A percentile compares a stretch with the other conserved stretches of the same genome.
Conservation (phyloP, 2,329 filamentous ascomycete species). For the Coccinonectria pachysandricola region DNA sequence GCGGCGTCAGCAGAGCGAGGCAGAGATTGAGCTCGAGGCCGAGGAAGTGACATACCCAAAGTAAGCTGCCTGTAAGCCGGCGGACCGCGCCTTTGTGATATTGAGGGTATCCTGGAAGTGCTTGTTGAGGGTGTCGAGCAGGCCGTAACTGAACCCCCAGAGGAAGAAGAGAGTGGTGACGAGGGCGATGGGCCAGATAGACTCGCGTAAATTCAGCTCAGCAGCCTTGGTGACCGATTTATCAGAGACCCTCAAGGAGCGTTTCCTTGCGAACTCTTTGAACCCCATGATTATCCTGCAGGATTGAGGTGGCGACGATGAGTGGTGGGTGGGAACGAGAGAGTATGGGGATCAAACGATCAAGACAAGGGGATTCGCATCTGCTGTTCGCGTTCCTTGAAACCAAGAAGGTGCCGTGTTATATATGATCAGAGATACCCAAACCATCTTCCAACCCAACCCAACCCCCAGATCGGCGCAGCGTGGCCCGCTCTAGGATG, state of each 20-base stretch:
- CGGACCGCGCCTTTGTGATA: slow-evolving; percentile 33
- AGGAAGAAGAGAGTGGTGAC: slow-evolving; percentile 37
- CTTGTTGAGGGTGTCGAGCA: slow-evolving; percentile 38
- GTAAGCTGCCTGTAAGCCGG: slow-evolving; percentile 40
- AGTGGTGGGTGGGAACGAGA: neutral
- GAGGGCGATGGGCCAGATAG: slow-evolving; percentile 54
- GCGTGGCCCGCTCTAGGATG: too few species aligned
- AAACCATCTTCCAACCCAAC: too few species aligned
- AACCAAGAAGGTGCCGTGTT: slow-evolving; percentile 5
- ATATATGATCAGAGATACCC: too few species aligned
- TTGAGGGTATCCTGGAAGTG: slow-evolving; percentile 38
- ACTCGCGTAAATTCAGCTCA: slow-evolving; percentile 55
- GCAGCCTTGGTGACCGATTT: slow-evolving; percentile 31
- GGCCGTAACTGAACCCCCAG: slow-evolving; percentile 36
- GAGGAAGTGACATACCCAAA: slow-evolving; percentile 37
- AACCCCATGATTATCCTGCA: slow-evolving; percentile 27
- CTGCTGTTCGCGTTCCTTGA: neutral
- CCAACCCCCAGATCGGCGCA: too few species aligned
- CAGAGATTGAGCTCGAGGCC: slow-evolving; percentile 23
- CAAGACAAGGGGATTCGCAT: slow-evolving; percentile 6
- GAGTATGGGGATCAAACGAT: slow-evolving; percentile 1
- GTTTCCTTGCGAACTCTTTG: slow-evolving; percentile 33
- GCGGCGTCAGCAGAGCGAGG: slow-evolving; percentile 3
- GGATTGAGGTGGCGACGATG: neutral
- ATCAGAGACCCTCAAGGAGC: slow-evolving; percentile 35